Base-by-base conservation (phyloP, 176 grass and related monocot species). In the Aegilops sharonensis region DNA sequence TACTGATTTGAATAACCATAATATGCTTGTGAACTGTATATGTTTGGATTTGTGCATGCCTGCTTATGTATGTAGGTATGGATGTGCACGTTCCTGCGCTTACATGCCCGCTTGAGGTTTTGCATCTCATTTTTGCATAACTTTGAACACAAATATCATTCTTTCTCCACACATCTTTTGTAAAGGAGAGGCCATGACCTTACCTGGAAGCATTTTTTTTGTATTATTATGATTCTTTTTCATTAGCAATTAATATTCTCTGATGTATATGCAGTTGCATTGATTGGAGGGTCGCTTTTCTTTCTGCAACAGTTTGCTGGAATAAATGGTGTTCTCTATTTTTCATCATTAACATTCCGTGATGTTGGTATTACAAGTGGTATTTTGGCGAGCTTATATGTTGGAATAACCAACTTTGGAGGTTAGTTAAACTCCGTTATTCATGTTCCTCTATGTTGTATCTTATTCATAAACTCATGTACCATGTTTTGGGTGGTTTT, bases 281-380 rank as follows among this genome's bases (percentile, higher is more conserved):
- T 99, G 70, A 94, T 99, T 81, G 92, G 97, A 62, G 94, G 97
- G 74, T 81, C 94, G 72, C 90, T 99, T 83, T 99, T 99, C 90
- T 92, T 99, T 87, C 93, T 99, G 60, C 97, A 99, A 89, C 97
- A 99, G 75, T 96, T 99, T 92, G 90, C 97, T 94, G 97, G 97
- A 92, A 96, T 99, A 91, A 99, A 99, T 94, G 97, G 97, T 52
- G 97, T 99, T 89, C 92, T 99, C 75, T 99, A 99, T 83, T 99
- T 99, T 85, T 99, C 94, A 62, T 99, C 97, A 85, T 92, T 99
- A 59, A 99, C 97, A 89, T 99, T 99, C 78, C 92, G 86, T 88
- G 94, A 95, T 93, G 97, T 96, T 84, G 97, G 97, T 52, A 96
- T 99, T 86, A 92, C 90, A 17, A 94, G 89, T 69, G 68, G 89